These are phyloP conservation scores for Cucumis melo DNA, from an alignment of 306 rosid species.

Conservation along the genomic window DNA sequence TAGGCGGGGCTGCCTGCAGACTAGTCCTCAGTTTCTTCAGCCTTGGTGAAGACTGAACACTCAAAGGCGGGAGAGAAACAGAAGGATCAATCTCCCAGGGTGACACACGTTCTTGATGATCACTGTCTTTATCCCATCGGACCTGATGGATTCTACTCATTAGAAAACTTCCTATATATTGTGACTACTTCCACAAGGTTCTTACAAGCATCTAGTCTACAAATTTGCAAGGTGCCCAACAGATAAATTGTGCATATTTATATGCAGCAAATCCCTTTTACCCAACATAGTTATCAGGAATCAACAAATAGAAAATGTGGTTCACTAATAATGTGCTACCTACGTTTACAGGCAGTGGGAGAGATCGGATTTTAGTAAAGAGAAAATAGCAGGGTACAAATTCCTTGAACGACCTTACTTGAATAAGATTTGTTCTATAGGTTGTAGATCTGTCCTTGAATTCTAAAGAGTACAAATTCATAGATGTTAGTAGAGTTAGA, in stretches of 20 bases:
- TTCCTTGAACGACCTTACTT: no score
- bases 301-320: no score
- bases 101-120: slow-evolving; percentile 66
- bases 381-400: no score
- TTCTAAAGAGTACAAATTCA: no score
- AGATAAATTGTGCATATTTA: not conserved
- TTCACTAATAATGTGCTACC: no score
- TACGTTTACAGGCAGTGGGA: no score
- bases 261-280: not conserved
- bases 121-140: slow-evolving; percentile 78
- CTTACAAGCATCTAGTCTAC: not conserved
- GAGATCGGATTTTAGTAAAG: no score
- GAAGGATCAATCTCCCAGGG: slow-evolving; percentile 93
- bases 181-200: not conserved
- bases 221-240: not conserved
- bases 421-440: no score
- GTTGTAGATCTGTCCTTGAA: no score
- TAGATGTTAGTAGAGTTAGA: no score
- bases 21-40: slow-evolving; percentile 81
- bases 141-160: slow-evolving; percentile 35
- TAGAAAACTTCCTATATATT: not conserved
- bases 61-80: slow-evolving; percentile 68
- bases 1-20: slow-evolving; percentile 42
- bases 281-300: no score
- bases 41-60: slow-evolving; percentile 84